phyloP scores from a whole-genome alignment of 257 asterid species.

The Lycium barbarum region DNA sequence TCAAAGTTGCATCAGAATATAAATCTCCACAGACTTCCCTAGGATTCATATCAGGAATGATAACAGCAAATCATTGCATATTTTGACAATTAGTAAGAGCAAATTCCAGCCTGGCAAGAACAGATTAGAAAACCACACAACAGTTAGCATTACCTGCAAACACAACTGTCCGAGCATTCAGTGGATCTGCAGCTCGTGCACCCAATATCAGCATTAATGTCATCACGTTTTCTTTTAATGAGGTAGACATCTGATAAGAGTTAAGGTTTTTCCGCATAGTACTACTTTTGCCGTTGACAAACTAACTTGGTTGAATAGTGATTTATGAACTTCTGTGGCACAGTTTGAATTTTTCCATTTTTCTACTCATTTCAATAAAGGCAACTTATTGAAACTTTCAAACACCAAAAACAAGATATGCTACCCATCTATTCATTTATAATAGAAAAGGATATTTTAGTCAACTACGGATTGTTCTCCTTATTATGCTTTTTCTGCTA shows the following conservation, averaged over 20 bases:
- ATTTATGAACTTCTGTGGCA: not conserved
- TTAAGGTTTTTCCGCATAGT: constrained; percentile 46
- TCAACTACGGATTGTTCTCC: not conserved
- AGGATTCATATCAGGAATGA: constrained; percentile 19
- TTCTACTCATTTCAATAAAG: constrained; percentile 11
- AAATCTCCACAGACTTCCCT: constrained; percentile 21
- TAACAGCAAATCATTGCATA: not conserved
- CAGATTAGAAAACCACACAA: constrained; percentile 19
- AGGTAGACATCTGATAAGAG: constrained; percentile 74
- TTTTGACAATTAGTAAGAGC: constrained; percentile 24
- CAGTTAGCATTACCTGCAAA: constrained; percentile 71
- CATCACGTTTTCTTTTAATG: constrained; percentile 74
- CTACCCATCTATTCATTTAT: not conserved
- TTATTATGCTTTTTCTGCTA: constrained; percentile 11
- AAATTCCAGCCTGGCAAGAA: not conserved
- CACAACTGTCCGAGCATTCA: constrained; percentile 74
- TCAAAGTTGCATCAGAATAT: constrained; percentile 17
- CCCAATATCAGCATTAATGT: constrained; percentile 67
- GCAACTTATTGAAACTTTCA: not conserved
- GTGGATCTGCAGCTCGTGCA: constrained; percentile 76
- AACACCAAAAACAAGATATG: not conserved
- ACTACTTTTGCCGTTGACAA: not conserved
- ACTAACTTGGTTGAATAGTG: constrained; percentile 14
- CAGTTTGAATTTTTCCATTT: constrained; percentile 22
- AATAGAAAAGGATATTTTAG: not conserved